These are phyloP conservation scores for Magnusiomyces ingens DNA, from an alignment of 1,139 yeast genomes.

Conservation along the genomic window DNA sequence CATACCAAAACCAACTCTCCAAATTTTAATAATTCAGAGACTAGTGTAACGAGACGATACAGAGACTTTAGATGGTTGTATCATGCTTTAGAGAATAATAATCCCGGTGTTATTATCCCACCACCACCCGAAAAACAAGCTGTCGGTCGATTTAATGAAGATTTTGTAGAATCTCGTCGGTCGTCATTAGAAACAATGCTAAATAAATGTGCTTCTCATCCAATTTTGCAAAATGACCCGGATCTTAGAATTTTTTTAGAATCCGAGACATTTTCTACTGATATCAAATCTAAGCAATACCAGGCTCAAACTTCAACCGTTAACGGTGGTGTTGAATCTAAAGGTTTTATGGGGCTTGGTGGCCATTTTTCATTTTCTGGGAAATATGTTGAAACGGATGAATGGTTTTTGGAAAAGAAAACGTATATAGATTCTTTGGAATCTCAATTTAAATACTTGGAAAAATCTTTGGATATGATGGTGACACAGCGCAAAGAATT, in stretches of 20 bases:
- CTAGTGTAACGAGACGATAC: constrained; percentile 66
- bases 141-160: constrained; percentile 81
- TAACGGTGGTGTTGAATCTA: constrained; percentile 11
- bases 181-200: constrained; percentile 87
- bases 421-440: constrained; percentile 68
- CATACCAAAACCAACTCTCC: constrained; percentile 48
- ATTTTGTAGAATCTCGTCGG: constrained; percentile 80
- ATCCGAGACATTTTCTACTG: constrained; percentile 60
- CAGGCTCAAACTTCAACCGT: constrained; percentile 9
- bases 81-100: constrained; percentile 76
- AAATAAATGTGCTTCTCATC: constrained; percentile 52
- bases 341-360: constrained; percentile 49
- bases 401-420: constrained; percentile 64
- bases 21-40: constrained; percentile 34
- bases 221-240: constrained; percentile 55
- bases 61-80: constrained; percentile 84
- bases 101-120: constrained; percentile 88
- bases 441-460: constrained; percentile 59
- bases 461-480: constrained; percentile 67
- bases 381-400: constrained; percentile 70
- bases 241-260: constrained; percentile 77
- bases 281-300: constrained; percentile 29
- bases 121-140: constrained; percentile 97
- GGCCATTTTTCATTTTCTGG: constrained; percentile 49
- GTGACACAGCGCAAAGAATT: constrained; percentile 72